phyloP scores from a whole-genome alignment of 768 basidiomycete species.

The Lepiota brunneoincarnata region DNA sequence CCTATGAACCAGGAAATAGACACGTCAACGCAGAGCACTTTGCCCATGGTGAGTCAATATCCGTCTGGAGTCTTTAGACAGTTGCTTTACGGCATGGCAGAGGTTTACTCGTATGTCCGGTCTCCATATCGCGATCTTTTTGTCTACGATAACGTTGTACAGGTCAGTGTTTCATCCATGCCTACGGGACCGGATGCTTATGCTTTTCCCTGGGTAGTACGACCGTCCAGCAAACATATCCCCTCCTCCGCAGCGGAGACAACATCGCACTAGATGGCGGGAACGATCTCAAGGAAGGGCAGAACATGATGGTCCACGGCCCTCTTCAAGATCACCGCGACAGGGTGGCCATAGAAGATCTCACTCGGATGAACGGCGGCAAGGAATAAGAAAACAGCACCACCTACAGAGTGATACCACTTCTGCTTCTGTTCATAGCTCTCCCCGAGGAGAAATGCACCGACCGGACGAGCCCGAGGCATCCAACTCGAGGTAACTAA shows the following conservation, averaged over 20 bases:
- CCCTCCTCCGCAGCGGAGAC: slow-evolving; percentile 31
- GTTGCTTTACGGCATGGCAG: slow-evolving; percentile 33
- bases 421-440: no score
- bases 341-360: slow-evolving; percentile 5
- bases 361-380: slow-evolving; percentile 6
- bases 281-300: slow-evolving; percentile 28
- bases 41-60: slow-evolving; percentile 72
- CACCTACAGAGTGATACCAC: background rate
- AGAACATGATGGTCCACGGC: slow-evolving; percentile 22
- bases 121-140: slow-evolving; percentile 86
- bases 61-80: background rate
- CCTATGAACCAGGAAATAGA: slow-evolving; percentile 53
- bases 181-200: background rate
- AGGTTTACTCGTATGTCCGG: slow-evolving; percentile 85
- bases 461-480: background rate
- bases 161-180: slow-evolving; percentile 45
- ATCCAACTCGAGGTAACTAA: background rate
- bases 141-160: slow-evolving; percentile 76
- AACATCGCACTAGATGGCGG: slow-evolving; percentile 22
- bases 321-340: slow-evolving; percentile 10
- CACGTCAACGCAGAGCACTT: slow-evolving; percentile 87
- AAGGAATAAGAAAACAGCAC: background rate
- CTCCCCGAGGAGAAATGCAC: no score
- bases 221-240: slow-evolving; percentile 45
- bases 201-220: slow-evolving; percentile 43